These are phyloP conservation scores for Botryotinia globosa DNA, from an alignment of 2,329 filamentous ascomycete genomes.

Conservation along the genomic window DNA sequence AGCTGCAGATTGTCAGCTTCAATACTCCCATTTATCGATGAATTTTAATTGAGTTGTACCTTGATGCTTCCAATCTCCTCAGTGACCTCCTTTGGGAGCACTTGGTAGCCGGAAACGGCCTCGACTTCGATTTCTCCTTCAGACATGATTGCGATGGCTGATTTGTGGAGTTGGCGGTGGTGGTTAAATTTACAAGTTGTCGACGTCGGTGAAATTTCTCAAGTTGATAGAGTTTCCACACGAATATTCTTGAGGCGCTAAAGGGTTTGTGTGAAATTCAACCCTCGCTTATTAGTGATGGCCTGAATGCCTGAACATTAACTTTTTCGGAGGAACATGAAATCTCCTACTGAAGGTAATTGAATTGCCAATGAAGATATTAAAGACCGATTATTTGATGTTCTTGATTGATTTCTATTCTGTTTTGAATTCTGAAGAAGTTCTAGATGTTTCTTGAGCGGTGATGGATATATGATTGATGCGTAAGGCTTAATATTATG, in stretches of 20 bases:
- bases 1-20: slow-evolving; percentile 43
- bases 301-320: neutral
- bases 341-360: neutral
- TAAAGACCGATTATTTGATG: neutral
- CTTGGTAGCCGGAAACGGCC: slow-evolving; percentile 68
- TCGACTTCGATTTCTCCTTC: slow-evolving; percentile 95
- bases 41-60: slow-evolving; percentile 47
- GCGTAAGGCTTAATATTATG: neutral
- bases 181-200: slow-evolving; percentile 23
- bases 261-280: slow-evolving; percentile 19
- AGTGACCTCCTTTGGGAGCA: slow-evolving; percentile 90
- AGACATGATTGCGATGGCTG: slow-evolving; percentile 61
- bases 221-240: slow-evolving; percentile 12
- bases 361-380: neutral
- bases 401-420: neutral
- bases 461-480: neutral
- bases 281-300: slow-evolving; percentile 20
- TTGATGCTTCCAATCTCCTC: slow-evolving; percentile 88
- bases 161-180: slow-evolving; percentile 21
- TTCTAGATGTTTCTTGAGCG: neutral
- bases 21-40: slow-evolving; percentile 19
- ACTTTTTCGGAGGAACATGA: neutral
- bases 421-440: neutral
- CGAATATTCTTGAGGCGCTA: slow-evolving; percentile 20
- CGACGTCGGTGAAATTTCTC: slow-evolving; percentile 20